A percentile compares a stretch with the other conserved stretches of the same genome.
These are phyloP conservation scores for Fusarium sulawesiense DNA, from an alignment of 2,329 filamentous ascomycete genomes.

Conservation along the genomic window DNA sequence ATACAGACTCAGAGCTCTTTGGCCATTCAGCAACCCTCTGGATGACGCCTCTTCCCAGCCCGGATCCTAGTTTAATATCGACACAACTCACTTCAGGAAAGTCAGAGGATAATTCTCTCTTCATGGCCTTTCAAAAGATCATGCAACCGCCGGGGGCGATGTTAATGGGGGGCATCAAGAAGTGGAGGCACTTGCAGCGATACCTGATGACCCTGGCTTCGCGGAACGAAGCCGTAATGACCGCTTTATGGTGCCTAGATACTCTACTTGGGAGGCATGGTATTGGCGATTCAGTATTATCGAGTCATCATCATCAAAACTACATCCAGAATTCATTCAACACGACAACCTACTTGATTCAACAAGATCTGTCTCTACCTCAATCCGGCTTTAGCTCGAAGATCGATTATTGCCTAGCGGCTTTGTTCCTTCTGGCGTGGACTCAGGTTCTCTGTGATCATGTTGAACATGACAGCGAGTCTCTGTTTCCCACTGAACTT, in stretches of 20 bases:
- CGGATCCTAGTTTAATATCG: not conserved
- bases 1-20: not conserved
- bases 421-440: constrained; percentile 1
- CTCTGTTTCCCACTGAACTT: not conserved
- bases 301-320: not conserved
- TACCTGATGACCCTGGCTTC: not conserved
- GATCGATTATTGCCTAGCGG: not conserved
- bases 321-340: not conserved
- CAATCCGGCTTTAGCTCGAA: not conserved
- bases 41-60: not conserved
- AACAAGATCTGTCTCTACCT: not conserved
- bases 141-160: constrained; percentile 9
- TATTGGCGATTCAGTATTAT: not conserved
- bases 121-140: constrained; percentile 1
- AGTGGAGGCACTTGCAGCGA: not conserved
- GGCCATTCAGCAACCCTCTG: not conserved
- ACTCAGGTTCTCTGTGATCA: constrained; percentile 1
- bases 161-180: constrained; percentile 10
- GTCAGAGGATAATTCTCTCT: not conserved
- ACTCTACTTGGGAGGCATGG: not conserved
- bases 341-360: not conserved
- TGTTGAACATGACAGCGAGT: not conserved
- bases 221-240: not conserved
- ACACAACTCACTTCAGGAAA: fast-evolving
- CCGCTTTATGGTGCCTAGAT: not conserved